Evolutionary conservation across 148 eudicot genomes (phyloP).

Genomic region (Pouteria glomerata): DNA sequence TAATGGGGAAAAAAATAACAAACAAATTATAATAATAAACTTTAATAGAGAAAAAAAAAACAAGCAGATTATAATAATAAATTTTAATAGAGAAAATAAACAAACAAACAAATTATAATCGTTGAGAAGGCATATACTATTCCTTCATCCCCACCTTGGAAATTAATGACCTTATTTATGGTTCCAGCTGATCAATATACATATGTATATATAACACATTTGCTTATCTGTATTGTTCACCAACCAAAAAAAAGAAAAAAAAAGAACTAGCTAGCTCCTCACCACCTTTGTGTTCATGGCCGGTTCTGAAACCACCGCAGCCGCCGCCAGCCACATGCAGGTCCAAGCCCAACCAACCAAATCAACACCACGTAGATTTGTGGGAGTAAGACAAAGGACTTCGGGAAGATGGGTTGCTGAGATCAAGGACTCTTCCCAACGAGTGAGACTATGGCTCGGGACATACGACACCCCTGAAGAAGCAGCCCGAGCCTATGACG

Average conservation of each 20-base stretch:
- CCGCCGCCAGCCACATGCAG: slow-evolving; percentile 11
- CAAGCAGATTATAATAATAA: no score
- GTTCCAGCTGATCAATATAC: no score
- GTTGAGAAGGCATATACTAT: slow-evolving; percentile 16
- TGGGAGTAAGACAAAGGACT: slow-evolving; percentile 47
- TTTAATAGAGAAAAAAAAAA: no score
- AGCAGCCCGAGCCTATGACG: slow-evolving; percentile 54
- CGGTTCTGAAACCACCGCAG: slow-evolving; percentile 19
- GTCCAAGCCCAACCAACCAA: slow-evolving; percentile 11
- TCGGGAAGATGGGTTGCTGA: slow-evolving; percentile 59
- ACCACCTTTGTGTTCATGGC: slow-evolving; percentile 15
- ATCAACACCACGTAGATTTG: slow-evolving; percentile 24
- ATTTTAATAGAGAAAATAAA: background rate
- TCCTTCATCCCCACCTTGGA: background rate
- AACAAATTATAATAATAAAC: no score
- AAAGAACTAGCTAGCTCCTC: no score
- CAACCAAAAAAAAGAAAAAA: background rate
- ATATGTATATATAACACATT: background rate
- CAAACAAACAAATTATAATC: slow-evolving; percentile 6
- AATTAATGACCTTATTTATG: no score
- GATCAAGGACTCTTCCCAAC: slow-evolving; percentile 51
- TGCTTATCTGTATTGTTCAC: slow-evolving; percentile 9
- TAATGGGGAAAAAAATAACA: no score
- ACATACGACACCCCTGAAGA: slow-evolving; percentile 53
- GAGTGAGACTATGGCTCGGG: slow-evolving; percentile 48